Evolutionary conservation across 495 filamentous ascomycete species (phyloP).

Genomic region (Penicillium canariense): DNA sequence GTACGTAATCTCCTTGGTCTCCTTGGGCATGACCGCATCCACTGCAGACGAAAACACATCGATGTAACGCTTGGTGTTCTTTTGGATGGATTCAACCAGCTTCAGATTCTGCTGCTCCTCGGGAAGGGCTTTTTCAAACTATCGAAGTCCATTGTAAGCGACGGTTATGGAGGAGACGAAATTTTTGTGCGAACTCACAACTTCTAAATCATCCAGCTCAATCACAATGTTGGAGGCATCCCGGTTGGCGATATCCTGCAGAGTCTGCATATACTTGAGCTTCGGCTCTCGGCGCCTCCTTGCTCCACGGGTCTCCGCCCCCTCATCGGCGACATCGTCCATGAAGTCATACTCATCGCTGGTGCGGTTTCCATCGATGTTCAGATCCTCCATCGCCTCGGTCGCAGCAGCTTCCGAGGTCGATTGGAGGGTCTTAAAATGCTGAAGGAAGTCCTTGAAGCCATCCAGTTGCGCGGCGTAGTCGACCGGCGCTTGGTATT

Average conservation of each 20-base stretch:
- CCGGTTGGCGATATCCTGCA: slow-evolving; percentile 85
- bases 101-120: slow-evolving; percentile 59
- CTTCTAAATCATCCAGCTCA: slow-evolving; percentile 82
- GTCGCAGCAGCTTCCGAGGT: slow-evolving; percentile 64
- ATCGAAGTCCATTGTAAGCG: slow-evolving; percentile 13
- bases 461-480: slow-evolving; percentile 83
- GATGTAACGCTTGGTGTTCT: slow-evolving; percentile 92
- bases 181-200: slow-evolving; percentile 48
- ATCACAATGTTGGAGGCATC: slow-evolving; percentile 70
- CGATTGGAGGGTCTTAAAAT: slow-evolving; percentile 81
- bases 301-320: slow-evolving; percentile 40
- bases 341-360: slow-evolving; percentile 95
- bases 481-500: slow-evolving; percentile 71
- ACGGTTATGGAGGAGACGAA: neutral
- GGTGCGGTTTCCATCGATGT: slow-evolving; percentile 82
- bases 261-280: slow-evolving; percentile 85
- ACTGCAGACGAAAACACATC: slow-evolving; percentile 87
- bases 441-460: slow-evolving; percentile 82
- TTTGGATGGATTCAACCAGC: slow-evolving; percentile 80
- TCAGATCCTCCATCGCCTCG: slow-evolving; percentile 75
- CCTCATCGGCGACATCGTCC: slow-evolving; percentile 69
- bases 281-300: slow-evolving; percentile 54
- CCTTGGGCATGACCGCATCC: slow-evolving; percentile 80
- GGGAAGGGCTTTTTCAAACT: slow-evolving; percentile 71
- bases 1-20: slow-evolving; percentile 74